phyloP scores from a whole-genome alignment of 2,329 filamentous ascomycete genomes.

The Hypoxylon sp. region DNA sequence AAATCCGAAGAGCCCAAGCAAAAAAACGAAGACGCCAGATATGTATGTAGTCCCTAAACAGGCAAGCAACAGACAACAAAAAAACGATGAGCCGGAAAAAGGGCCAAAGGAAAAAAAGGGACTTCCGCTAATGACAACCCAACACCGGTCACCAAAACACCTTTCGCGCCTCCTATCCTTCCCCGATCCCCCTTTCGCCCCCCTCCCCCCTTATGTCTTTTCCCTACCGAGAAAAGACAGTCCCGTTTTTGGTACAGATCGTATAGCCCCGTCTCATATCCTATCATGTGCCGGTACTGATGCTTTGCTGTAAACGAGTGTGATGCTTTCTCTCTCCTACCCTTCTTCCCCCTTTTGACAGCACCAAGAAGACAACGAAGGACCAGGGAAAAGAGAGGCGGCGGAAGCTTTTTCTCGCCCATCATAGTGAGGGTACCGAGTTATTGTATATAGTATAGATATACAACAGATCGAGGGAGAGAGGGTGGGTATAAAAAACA shows the following conservation, averaged over 20 bases:
- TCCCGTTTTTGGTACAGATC: neutral
- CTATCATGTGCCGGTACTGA: neutral
- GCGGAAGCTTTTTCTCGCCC: no score
- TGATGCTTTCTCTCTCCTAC: conserved; percentile 1
- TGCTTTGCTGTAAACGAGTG: conserved; percentile 10
- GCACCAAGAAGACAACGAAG: neutral
- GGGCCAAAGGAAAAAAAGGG: conserved; percentile 2
- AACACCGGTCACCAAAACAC: conserved; percentile 31
- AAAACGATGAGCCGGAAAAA: conserved; percentile 13
- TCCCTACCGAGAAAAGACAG: neutral
- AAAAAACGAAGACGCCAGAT: conserved; percentile 25
- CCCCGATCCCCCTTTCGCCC: neutral
- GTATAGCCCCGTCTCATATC: neutral
- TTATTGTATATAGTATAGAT: conserved; percentile 18
- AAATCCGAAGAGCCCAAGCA: conserved; percentile 2
- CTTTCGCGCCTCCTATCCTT: conserved; percentile 12
- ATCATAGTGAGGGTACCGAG: neutral
- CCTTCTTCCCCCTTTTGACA: neutral
- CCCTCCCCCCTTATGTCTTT: neutral
- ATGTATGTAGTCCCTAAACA: conserved; percentile 11
- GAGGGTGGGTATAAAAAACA: no score
- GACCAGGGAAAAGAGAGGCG: neutral
- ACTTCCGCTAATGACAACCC: conserved; percentile 15
- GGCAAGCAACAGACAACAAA: neutral
- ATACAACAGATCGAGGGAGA: neutral